phyloP scores from a whole-genome alignment of 106 monocot species.

The Ottelia alismoides region DNA sequence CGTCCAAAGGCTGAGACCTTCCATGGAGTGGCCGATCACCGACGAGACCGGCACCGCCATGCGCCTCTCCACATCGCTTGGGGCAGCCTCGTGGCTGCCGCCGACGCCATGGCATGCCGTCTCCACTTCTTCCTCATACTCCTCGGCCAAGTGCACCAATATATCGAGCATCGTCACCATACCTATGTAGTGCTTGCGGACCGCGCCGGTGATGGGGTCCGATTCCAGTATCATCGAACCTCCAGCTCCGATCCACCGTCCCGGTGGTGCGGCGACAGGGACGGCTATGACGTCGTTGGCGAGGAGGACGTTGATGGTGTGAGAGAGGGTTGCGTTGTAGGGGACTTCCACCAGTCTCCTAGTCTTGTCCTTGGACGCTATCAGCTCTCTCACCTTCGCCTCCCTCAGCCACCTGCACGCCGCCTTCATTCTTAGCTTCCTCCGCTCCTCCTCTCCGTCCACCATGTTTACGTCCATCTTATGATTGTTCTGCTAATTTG shows the following conservation, averaged over 20 bases:
- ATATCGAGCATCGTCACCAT: conserved; percentile 64
- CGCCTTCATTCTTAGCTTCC: too few relatives aligned
- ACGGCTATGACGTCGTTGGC: conserved; percentile 44
- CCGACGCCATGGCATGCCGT: neutral
- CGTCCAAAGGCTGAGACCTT: conserved; percentile 62
- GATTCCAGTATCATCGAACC: conserved; percentile 62
- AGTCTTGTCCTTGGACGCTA: conserved; percentile 26
- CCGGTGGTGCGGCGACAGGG: conserved; percentile 55
- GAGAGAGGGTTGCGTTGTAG: conserved; percentile 40
- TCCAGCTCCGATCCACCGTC: conserved; percentile 60
- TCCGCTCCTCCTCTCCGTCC: too few relatives aligned
- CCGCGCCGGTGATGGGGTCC: conserved; percentile 38
- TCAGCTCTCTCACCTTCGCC: conserved; percentile 25
- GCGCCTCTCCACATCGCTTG: conserved; percentile 22
- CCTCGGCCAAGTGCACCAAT: conserved; percentile 44
- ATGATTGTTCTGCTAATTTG: too few relatives aligned
- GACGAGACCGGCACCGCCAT: conserved; percentile 64
- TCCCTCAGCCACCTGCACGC: conserved; percentile 37
- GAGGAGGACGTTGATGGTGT: conserved; percentile 40
- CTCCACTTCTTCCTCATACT: neutral
- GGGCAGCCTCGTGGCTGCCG: neutral
- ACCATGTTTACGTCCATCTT: too few relatives aligned
- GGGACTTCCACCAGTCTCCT: conserved; percentile 61
- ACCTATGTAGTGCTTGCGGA: conserved; percentile 59
- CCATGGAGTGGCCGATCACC: conserved; percentile 49